Conservation (phyloP, 1,284 basidiomycete genomes). For the Papiliotrema laurentii region DNA sequence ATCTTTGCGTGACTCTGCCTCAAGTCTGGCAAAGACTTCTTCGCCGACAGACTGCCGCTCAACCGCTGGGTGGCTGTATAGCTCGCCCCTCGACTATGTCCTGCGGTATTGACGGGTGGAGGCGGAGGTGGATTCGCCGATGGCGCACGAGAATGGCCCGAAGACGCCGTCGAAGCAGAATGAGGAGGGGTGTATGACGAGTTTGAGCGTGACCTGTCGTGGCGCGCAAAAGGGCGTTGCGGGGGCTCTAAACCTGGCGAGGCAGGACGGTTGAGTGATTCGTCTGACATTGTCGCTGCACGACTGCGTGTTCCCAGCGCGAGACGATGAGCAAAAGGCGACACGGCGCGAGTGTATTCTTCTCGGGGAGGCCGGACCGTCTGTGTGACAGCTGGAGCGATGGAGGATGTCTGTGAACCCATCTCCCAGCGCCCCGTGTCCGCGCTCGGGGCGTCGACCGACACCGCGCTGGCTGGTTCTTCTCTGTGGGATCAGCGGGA, state of each 20-base stretch:
- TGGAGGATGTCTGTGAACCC: background rate
- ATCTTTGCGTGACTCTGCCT: constrained; percentile 57
- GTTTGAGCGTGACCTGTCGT: constrained; percentile 16
- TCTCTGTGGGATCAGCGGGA: constrained; percentile 14
- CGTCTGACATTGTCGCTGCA: constrained; percentile 26
- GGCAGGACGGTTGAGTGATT: constrained; percentile 15
- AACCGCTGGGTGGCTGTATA: constrained; percentile 40
- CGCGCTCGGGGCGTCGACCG: constrained; percentile 9
- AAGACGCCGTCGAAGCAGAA: constrained; percentile 37
- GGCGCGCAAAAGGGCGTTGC: constrained; percentile 7
- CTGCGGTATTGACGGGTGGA: constrained; percentile 3
- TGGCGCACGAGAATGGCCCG: constrained; percentile 25
- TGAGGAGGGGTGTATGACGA: constrained; percentile 24
- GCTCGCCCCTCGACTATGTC: constrained; percentile 43
- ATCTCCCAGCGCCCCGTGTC: background rate
- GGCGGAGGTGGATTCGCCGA: constrained; percentile 15
- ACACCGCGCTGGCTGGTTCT: constrained; percentile 20
- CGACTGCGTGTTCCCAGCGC: constrained; percentile 9
- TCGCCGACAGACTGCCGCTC: constrained; percentile 53
- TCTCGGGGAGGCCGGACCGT: constrained; percentile 15
- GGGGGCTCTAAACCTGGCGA: constrained; percentile 10
- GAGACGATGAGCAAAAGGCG: background rate
- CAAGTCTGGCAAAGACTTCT: constrained; percentile 85
- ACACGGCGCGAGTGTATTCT: background rate
- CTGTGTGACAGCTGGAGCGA: constrained; percentile 2